Evolutionary conservation across 2,329 filamentous ascomycete genomes (phyloP).

Genomic region (Ceratocystis alfenasii): DNA sequence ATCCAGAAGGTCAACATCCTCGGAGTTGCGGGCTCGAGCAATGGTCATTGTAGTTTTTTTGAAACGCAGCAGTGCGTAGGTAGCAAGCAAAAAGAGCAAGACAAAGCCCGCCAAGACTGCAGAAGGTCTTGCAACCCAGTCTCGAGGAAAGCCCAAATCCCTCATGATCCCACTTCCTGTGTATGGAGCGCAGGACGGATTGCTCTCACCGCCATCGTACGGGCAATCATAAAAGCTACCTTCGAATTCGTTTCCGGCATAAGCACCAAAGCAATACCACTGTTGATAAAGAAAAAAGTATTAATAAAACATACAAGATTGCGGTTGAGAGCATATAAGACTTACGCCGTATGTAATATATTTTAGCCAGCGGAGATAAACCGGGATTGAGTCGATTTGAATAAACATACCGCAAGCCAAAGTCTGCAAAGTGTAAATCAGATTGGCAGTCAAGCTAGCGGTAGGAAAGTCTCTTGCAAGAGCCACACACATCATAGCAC

Average conservation of each 20-base stretch:
- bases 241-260: slow-evolving; percentile 61
- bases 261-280: slow-evolving; percentile 60
- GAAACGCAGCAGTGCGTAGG: slow-evolving; percentile 51
- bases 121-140: slow-evolving; percentile 59
- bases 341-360: slow-evolving; percentile 49
- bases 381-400: slow-evolving; percentile 57
- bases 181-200: slow-evolving; percentile 56
- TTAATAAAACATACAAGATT: background rate
- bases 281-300: slow-evolving; percentile 27
- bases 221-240: slow-evolving; percentile 64
- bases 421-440: slow-evolving; percentile 60
- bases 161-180: slow-evolving; percentile 58
- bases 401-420: slow-evolving; percentile 69
- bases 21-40: slow-evolving; percentile 44
- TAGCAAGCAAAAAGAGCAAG: slow-evolving; percentile 49
- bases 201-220: slow-evolving; percentile 44
- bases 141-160: slow-evolving; percentile 52
- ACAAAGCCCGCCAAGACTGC: slow-evolving; percentile 50
- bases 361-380: slow-evolving; percentile 71
- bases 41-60: slow-evolving; percentile 58
- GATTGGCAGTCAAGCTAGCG: slow-evolving; percentile 59
- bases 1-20: slow-evolving; percentile 45
- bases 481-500: slow-evolving; percentile 56
- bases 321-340: slow-evolving; percentile 6
- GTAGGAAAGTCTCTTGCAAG: slow-evolving; percentile 55